A percentile compares a stretch with the other conserved stretches of the same genome.
Evolutionary conservation across 306 rosid genomes (phyloP).

Genomic region (Begonia masoniana): DNA sequence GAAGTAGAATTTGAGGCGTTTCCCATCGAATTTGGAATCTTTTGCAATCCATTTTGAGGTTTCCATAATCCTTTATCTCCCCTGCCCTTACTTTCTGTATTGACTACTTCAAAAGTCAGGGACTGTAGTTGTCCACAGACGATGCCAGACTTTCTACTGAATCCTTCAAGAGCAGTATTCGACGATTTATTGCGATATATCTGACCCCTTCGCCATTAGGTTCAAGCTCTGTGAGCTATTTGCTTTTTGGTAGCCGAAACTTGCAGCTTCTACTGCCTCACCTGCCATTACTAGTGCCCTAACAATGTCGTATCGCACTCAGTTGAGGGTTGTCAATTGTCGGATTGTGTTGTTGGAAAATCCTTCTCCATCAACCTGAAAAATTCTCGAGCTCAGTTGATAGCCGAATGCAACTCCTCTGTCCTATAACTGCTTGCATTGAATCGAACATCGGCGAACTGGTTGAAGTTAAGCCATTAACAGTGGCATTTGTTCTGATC

Average conservation of each 20-base stretch:
- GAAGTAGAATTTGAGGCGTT: too few species aligned
- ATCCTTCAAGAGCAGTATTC: constrained; percentile 6
- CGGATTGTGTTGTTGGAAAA: constrained; percentile 20
- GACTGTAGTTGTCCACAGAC: constrained; percentile 13
- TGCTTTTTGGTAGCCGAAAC: background rate
- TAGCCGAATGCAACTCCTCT: background rate
- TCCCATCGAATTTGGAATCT: background rate
- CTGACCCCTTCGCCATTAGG: constrained; percentile 17
- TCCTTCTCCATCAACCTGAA: background rate
- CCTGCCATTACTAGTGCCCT: too few species aligned
- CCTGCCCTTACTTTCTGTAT: constrained; percentile 23
- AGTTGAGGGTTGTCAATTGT: constrained; percentile 7
- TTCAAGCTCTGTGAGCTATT: constrained; percentile 27
- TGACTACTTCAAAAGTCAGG: constrained; percentile 12
- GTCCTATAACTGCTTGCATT: background rate
- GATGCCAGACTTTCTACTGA: constrained; percentile 12
- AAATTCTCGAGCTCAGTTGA: background rate
- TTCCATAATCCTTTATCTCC: constrained; percentile 38
- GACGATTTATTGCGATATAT: constrained; percentile 20
- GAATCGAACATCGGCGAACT: background rate
- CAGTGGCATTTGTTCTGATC: constrained; percentile 1
- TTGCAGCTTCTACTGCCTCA: constrained; percentile 12
- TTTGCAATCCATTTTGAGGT: constrained; percentile 16
- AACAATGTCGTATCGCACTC: constrained; percentile 27
- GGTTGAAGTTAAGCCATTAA: background rate